These are phyloP conservation scores for Rhizopogon rudus DNA, from an alignment of 768 basidiomycete genomes.

Conservation along the genomic window DNA sequence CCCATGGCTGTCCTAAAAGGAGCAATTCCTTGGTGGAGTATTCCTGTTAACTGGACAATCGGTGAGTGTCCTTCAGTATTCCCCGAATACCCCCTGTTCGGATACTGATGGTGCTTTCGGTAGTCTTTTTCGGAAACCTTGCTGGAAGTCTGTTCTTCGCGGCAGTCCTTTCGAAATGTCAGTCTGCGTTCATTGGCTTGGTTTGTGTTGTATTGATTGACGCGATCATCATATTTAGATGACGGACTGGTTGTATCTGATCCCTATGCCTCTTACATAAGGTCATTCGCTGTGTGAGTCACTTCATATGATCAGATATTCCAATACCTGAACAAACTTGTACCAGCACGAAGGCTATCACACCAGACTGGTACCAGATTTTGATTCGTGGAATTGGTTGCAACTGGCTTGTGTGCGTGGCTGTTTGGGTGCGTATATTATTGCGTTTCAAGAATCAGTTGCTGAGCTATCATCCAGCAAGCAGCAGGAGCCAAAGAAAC, in stretches of 20 bases:
- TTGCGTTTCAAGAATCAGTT: neutral
- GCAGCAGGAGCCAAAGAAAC: slow-evolving; percentile 62
- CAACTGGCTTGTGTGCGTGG: slow-evolving; percentile 72
- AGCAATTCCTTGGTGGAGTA: slow-evolving; percentile 64
- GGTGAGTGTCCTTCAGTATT: slow-evolving; percentile 32
- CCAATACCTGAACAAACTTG: neutral
- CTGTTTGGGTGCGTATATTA: slow-evolving; percentile 55
- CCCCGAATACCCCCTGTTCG: neutral
- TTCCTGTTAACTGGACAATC: slow-evolving; percentile 64
- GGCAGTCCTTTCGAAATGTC: slow-evolving; percentile 61
- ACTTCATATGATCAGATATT: neutral
- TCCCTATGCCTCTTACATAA: slow-evolving; percentile 54
- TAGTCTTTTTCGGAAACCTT: slow-evolving; percentile 68
- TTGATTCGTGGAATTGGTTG: slow-evolving; percentile 72
- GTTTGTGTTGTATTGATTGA: neutral
- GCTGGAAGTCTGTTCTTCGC: slow-evolving; percentile 67
- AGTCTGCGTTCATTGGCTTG: slow-evolving; percentile 14
- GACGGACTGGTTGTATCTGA: slow-evolving; percentile 52
- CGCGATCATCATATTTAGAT: slow-evolving; percentile 30
- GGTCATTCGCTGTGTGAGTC: slow-evolving; percentile 54
- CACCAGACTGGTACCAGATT: slow-evolving; percentile 68
- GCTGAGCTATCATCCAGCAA: slow-evolving; percentile 42
- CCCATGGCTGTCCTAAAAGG: slow-evolving; percentile 64
- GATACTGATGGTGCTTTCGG: slow-evolving; percentile 3
- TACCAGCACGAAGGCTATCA: slow-evolving; percentile 53